Evolutionary conservation across 2,329 filamentous ascomycete genomes (phyloP), one percentile per base, ranked within the genome.

Genomic region (Septoria petroselini): DNA sequence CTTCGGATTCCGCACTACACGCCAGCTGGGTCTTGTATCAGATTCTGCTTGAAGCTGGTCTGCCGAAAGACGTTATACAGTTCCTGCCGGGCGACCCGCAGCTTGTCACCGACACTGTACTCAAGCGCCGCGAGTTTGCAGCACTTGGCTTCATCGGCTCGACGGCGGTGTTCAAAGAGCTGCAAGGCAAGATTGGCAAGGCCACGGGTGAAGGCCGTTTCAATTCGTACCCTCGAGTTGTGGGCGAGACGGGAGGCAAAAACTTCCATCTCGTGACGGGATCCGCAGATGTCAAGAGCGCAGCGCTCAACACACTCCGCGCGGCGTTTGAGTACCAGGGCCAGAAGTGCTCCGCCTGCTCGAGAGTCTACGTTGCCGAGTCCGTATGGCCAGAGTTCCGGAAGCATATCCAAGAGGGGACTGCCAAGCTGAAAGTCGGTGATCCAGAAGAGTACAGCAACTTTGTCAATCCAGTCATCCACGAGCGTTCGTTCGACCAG

Each of bases 131-230:
- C 60, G 77, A 93, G 52, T 91, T 96, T 62, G 85, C 89, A 7
- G 86, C 86, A 12, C 81, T 96, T 18, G 89, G 95, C 75, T 96
- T 90, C 76, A 96, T 90, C 0, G 91, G 91, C 54, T 91, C 86
- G 75, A 95, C 91, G 1, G 82, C 83, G 43, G 87, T 96, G 25
- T 95, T 96, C 83, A 84, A 88, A 55, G 83, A 83, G 65, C 77
- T 96, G 9, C 95, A 91, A 68, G 88, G 88, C 15, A 81, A 87
- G 68, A 95, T 95, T 62, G 87, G 88, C 11, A 76, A 79, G 58
- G 88, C 87, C 35, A 83, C 94, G 19, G 85, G 86, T 2, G 82
- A 89, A 64, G 87, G 86, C 55, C 85, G 82, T 52, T 96, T 94
- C 74, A 77, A 77, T 57, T 83, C 84, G 62, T 96, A 95, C 71